A percentile compares a stretch with the other conserved stretches of the same genome.
phyloP scores from a whole-genome alignment of 176 grass and related monocot genomes.

The Lolium perenne region DNA sequence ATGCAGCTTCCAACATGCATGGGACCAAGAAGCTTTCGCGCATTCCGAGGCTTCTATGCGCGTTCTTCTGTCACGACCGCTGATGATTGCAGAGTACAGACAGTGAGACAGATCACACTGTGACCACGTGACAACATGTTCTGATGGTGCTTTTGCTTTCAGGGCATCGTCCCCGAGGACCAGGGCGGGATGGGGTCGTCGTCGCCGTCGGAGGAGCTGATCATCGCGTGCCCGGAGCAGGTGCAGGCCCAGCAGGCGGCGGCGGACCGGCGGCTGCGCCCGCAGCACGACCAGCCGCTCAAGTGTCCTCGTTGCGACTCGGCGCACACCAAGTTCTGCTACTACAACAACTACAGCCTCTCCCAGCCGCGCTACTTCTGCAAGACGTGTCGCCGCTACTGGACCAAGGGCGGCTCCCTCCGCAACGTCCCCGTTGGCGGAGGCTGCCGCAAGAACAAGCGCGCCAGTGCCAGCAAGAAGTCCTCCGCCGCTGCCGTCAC shows the following conservation, averaged over 20 bases:
- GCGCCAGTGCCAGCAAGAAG: slow-evolving; percentile 60
- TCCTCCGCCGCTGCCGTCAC: slow-evolving; percentile 12
- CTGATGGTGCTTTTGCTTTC: slow-evolving; percentile 37
- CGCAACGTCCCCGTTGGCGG: slow-evolving; percentile 92
- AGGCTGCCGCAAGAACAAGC: slow-evolving; percentile 95
- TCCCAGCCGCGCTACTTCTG: slow-evolving; percentile 97
- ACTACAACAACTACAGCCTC: slow-evolving; percentile 99
- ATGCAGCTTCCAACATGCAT: slow-evolving; percentile 39
- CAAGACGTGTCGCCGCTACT: slow-evolving; percentile 96
- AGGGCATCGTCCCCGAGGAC: slow-evolving; percentile 77
- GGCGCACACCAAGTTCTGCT: slow-evolving; percentile 97
- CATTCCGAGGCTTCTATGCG: slow-evolving; percentile 47
- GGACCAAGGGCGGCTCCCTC: slow-evolving; percentile 94
- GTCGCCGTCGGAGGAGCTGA: slow-evolving; percentile 72
- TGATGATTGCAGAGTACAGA: slow-evolving; percentile 36
- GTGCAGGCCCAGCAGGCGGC: slow-evolving; percentile 41
- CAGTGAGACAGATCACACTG: slow-evolving; percentile 25
- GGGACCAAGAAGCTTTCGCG: slow-evolving; percentile 46
- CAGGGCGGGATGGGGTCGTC: slow-evolving; percentile 64
- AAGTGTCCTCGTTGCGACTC: slow-evolving; percentile 96
- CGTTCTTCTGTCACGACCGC: background rate
- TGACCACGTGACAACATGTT: slow-evolving; percentile 33
- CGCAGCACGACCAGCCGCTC: slow-evolving; percentile 82
- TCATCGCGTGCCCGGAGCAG: slow-evolving; percentile 64
- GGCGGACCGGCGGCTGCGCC: slow-evolving; percentile 72